Evolutionary conservation across 2,329 filamentous ascomycete genomes (phyloP), one percentile per base, ranked within the genome.

Genomic region (Diaporthe batatas): DNA sequence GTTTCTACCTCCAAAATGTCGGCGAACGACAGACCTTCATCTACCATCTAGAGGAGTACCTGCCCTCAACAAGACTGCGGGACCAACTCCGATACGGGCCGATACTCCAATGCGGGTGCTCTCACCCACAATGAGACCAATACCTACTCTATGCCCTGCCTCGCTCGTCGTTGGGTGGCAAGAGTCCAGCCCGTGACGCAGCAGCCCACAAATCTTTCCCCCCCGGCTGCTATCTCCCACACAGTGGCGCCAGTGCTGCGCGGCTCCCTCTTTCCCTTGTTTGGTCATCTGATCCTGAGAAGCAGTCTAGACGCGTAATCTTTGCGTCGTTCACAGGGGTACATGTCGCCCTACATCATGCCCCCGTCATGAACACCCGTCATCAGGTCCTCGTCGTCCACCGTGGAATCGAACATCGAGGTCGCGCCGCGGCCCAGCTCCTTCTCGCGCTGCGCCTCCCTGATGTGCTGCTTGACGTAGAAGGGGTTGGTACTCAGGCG

Each of bases 311-410:
- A 2, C 42, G n/a, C n/a, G n/a, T n/a, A n/a, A n/a, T n/a, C n/a
- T n/a, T n/a, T n/a, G 29, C 29, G 29, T 29, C 5, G 29, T 18
- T 6, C 23, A 12, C 2, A 6, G 23, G 25, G 34, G 34, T n/a
- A 7, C 6, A 11, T 21, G 16, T 29, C 14, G 6, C 12, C 12
- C 70, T 74, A 74, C 55, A 72, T 8, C 14, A 21, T 53, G 29
- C 73, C 74, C 18, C 75, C 65, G 34, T 79, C 68, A 47, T 47
- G 62, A 3, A 83, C 70, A 21, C 84, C 88, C 16, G 84, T 86
- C 89, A 91, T 91, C 32, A 91, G 79, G 75, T 91, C 89, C 78
- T 91, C 89, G n/a, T 91, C 89, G 70, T 90, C 88, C 49, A 89
- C 81, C 65, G 85, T 82, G 16, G 82, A 79, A 34, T 88, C 84